A percentile compares a stretch with the other conserved stretches of the same genome.
phyloP scores from a whole-genome alignment of 257 asterid species.

The Agastache rugosa region DNA sequence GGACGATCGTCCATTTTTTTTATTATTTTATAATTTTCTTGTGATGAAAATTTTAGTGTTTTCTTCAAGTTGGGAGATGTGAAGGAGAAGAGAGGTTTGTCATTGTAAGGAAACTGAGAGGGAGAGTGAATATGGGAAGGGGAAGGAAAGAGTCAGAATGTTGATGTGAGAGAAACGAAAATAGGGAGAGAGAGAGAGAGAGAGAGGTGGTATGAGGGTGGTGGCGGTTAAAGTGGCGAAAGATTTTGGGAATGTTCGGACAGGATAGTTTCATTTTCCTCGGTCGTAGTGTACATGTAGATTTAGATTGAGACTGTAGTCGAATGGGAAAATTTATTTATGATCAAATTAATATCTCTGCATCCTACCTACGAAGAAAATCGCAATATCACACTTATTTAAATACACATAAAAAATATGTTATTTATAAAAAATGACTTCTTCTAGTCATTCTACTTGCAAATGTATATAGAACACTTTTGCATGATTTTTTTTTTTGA shows the following conservation, averaged over 20 bases:
- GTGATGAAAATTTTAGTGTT: background rate
- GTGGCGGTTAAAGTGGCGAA: slow-evolving; percentile 41
- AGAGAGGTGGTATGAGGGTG: slow-evolving; percentile 12
- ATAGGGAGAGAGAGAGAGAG: slow-evolving; percentile 23
- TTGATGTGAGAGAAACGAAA: slow-evolving; percentile 20
- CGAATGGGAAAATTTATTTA: no score
- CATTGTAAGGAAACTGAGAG: slow-evolving; percentile 27
- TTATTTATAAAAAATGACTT: no score
- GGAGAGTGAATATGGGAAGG: slow-evolving; percentile 29
- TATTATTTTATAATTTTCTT: no score
- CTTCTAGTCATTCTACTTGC: no score
- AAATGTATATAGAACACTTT: no score
- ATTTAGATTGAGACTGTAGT: no score
- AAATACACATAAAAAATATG: no score
- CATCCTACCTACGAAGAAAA: no score
- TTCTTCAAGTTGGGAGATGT: slow-evolving; percentile 15
- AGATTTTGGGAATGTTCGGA: slow-evolving; percentile 40
- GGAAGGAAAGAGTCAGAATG: slow-evolving; percentile 14
- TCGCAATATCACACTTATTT: no score
- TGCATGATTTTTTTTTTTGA: no score
- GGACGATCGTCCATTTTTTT: slow-evolving; percentile 42
- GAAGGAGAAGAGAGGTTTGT: slow-evolving; percentile 21
- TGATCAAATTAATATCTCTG: no score
- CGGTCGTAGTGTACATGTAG: background rate
- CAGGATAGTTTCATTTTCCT: slow-evolving; percentile 16